A percentile compares a stretch with the other conserved stretches of the same genome.
These are phyloP conservation scores for Spongispora temasekensis DNA, from an alignment of 1,284 basidiomycete species.

Conservation along the genomic window DNA sequence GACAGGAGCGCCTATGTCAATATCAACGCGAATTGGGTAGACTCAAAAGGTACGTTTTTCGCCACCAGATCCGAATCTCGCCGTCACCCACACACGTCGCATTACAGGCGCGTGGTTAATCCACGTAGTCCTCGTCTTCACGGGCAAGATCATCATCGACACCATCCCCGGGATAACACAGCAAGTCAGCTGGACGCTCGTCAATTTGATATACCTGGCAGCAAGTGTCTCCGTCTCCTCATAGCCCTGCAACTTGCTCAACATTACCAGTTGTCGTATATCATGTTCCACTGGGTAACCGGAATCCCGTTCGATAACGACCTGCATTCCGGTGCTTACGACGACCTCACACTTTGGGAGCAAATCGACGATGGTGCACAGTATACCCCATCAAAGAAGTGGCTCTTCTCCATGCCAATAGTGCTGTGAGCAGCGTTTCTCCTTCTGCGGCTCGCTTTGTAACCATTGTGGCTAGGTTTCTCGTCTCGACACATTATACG, in stretches of 20 bases:
- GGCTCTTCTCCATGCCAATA: slow-evolving; percentile 91
- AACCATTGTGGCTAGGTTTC: slow-evolving; percentile 61
- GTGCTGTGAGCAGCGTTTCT: slow-evolving; percentile 65
- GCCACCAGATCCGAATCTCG: neutral
- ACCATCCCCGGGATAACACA: slow-evolving; percentile 93
- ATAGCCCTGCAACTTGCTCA: slow-evolving; percentile 4
- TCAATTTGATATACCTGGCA: slow-evolving; percentile 90
- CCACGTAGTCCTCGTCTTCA: slow-evolving; percentile 89
- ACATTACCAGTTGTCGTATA: slow-evolving; percentile 78
- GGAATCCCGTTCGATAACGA: slow-evolving; percentile 95
- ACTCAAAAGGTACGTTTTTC: slow-evolving; percentile 81
- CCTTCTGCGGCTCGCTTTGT: neutral
- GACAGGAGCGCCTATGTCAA: slow-evolving; percentile 86
- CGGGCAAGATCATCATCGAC: slow-evolving; percentile 92
- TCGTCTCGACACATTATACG: slow-evolving; percentile 98
- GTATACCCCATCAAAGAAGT: slow-evolving; percentile 98
- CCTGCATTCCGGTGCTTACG: slow-evolving; percentile 89
- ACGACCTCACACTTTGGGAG: slow-evolving; percentile 98
- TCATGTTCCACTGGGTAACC: slow-evolving; percentile 99
- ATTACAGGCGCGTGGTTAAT: slow-evolving; percentile 93
- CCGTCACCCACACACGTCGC: slow-evolving; percentile 6
- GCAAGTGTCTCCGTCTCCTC: slow-evolving; percentile 51
- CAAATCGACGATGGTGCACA: slow-evolving; percentile 99
- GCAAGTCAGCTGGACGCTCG: slow-evolving; percentile 94
- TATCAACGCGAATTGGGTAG: slow-evolving; percentile 98